Base-by-base conservation (phyloP, 2,329 filamentous ascomycete species). In the Colletotrichum viniferum region DNA sequence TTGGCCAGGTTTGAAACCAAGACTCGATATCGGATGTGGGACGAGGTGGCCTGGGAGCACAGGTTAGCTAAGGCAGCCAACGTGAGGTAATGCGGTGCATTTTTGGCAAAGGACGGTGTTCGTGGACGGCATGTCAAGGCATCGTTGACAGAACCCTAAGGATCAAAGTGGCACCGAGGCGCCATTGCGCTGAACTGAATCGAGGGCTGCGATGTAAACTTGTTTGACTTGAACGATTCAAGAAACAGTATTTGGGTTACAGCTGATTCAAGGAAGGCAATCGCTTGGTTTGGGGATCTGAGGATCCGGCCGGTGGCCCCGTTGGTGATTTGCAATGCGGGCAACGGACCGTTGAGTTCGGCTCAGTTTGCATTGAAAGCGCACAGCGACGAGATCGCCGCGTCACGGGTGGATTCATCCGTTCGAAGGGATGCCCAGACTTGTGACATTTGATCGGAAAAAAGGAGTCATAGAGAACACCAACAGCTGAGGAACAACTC, bases 381-480 rank as follows among this genome's bases (percentile, higher is more conserved):
- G 32, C 58, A 67, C 24, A 55, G 16, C 69, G 62, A 16, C 38
- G 62, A 58, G 52, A 55, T 55, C 21, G 63, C 62, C 62, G 73
- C 69, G 58, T 73, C 62, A 73, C 55, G 55, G 38, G 69, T 72
- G 61, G 30, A 67, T 74, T 75, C 73, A 63, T 75, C 73, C 43
- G 32, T 73, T 73, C 56, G 32, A 68, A 73, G 63, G 69, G 73
- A 75, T 73, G 73, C 73, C 69, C 69, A 73, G 63, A 64, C 73
- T 68, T 73, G 62, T 73, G 73, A 64, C 69, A 63, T 34, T 75
- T 58, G 18, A 62, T n/a, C 32, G 62, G 61, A 36, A 61, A 43
- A 8, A 8, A 36, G 26, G 38, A 16, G 62, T 24, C n/a, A 38
- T 9, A 34, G 14, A 36, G 52, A 21, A 48, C 14, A 36, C 26